Evolutionary conservation across 768 basidiomycete species (phyloP).

Genomic region (Boletus eberwhitei): DNA sequence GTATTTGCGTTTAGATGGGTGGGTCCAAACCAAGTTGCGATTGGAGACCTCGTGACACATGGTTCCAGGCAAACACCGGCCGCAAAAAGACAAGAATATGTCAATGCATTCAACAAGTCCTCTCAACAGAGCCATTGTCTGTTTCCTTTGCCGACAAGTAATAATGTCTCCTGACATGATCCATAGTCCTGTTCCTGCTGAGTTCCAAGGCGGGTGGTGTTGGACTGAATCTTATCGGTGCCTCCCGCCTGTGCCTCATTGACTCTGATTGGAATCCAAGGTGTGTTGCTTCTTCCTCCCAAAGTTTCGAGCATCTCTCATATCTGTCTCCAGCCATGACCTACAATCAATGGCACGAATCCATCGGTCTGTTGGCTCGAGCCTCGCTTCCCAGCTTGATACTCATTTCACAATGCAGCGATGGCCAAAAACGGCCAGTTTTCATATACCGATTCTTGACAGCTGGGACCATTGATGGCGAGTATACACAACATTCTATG

Average conservation of each 20-base stretch:
- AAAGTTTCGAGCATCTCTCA: not conserved
- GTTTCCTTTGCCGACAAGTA: not conserved
- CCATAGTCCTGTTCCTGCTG: slow-evolving; percentile 80
- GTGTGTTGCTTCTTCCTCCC: slow-evolving; percentile 32
- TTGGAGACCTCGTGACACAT: not conserved
- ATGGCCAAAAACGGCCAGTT: slow-evolving; percentile 91
- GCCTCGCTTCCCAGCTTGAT: not conserved
- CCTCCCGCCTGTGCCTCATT: slow-evolving; percentile 79
- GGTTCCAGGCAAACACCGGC: slow-evolving; percentile 66
- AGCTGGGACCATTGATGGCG: slow-evolving; percentile 87
- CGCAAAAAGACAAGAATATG: slow-evolving; percentile 78
- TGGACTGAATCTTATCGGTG: slow-evolving; percentile 91
- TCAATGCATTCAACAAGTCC: slow-evolving; percentile 84
- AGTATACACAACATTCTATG: slow-evolving; percentile 9
- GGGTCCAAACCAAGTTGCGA: not conserved
- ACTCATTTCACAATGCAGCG: slow-evolving; percentile 44
- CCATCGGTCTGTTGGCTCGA: slow-evolving; percentile 58
- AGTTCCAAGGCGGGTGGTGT: slow-evolving; percentile 96
- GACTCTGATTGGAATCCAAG: slow-evolving; percentile 97
- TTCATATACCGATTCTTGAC: slow-evolving; percentile 88
- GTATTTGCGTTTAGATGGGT: slow-evolving; percentile 88
- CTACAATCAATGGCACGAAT: slow-evolving; percentile 97
- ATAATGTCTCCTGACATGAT: slow-evolving; percentile 1
- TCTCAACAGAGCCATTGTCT: slow-evolving; percentile 70
- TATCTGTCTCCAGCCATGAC: slow-evolving; percentile 59